These are phyloP conservation scores for Musa itinerans DNA, from an alignment of 176 grass and related monocot species.

Conservation along the genomic window DNA sequence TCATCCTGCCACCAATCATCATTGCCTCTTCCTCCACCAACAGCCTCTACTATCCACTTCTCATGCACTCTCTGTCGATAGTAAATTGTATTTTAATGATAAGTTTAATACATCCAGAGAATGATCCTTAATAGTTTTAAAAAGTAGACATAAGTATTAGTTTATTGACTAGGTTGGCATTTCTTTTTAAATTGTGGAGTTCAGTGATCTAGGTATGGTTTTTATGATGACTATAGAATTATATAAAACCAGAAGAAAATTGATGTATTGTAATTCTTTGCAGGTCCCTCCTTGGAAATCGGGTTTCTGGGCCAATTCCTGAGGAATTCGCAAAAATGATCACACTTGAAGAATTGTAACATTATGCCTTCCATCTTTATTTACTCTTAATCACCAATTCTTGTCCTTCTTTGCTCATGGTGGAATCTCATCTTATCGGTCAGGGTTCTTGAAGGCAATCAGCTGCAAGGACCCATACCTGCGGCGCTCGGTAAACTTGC, in stretches of 20 bases:
- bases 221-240: neutral
- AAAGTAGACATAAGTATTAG: too few species aligned
- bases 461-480: slow-evolving; percentile 6
- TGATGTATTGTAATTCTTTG: neutral
- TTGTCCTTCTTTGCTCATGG: neutral
- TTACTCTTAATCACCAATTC: neutral
- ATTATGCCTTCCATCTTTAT: neutral
- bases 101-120: too few species aligned
- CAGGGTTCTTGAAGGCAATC: slow-evolving; percentile 13
- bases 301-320: slow-evolving; percentile 9
- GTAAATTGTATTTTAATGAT: too few species aligned
- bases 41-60: neutral
- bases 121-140: too few species aligned
- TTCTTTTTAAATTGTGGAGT: too few species aligned
- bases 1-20: neutral
- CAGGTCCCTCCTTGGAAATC: slow-evolving; percentile 18
- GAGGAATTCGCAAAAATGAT: slow-evolving; percentile 4
- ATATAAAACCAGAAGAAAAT: neutral
- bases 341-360: slow-evolving; percentile 10
- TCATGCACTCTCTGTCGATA: neutral
- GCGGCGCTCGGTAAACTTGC: slow-evolving; percentile 1
- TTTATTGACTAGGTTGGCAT: too few species aligned
- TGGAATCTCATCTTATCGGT: neutral
- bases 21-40: neutral
- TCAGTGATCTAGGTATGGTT: too few species aligned